phyloP scores from a whole-genome alignment of 805 yeast genomes.

The Hanseniaspora valbyensis region DNA sequence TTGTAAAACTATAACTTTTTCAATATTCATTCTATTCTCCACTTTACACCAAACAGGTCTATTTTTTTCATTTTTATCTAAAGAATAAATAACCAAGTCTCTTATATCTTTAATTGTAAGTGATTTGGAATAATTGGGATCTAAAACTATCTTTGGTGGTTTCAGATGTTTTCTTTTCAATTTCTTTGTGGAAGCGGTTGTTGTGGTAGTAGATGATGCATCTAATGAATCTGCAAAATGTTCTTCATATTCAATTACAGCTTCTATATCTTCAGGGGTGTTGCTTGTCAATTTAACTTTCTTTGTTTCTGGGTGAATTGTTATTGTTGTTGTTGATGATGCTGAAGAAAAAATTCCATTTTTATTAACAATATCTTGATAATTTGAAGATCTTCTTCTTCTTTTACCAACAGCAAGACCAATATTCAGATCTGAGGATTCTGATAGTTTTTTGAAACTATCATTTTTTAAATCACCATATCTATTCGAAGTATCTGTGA shows the following conservation, averaged over 20 bases:
- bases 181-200: constrained; percentile 23
- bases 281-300: not conserved
- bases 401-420: constrained; percentile 8
- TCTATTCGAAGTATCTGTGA: not conserved
- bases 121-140: constrained; percentile 23
- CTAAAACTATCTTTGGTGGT: constrained; percentile 30
- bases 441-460: not conserved
- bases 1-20: constrained; percentile 47
- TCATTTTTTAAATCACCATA: not conserved
- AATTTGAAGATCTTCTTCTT: constrained; percentile 15
- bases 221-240: not conserved
- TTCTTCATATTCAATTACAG: not conserved
- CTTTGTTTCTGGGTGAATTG: not conserved
- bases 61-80: constrained; percentile 31
- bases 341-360: not conserved
- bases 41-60: constrained; percentile 43
- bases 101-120: constrained; percentile 35
- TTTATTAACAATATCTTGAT: not conserved
- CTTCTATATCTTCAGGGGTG: not conserved
- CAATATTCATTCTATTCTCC: constrained; percentile 37
- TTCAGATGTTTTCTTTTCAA: constrained; percentile 26
- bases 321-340: constrained; percentile 1
- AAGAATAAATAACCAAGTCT: constrained; percentile 35
- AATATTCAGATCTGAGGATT: constrained; percentile 6
- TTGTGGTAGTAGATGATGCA: not conserved